These are phyloP conservation scores for Ustilago trichophora DNA, from an alignment of 1,284 basidiomycete species.

Conservation along the genomic window DNA sequence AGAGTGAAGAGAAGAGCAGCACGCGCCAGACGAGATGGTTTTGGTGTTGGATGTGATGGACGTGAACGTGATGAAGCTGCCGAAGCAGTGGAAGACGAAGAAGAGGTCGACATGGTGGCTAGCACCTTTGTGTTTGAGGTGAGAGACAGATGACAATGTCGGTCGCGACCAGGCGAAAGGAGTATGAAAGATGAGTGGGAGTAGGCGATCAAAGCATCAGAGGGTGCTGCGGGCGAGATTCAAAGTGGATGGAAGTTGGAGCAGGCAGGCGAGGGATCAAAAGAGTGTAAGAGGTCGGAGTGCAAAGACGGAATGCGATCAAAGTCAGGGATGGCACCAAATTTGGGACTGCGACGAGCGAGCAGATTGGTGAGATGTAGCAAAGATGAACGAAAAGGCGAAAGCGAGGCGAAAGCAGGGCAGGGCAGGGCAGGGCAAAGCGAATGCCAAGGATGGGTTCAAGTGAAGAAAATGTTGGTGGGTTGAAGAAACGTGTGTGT, in stretches of 20 bases:
- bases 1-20: conserved; percentile 32
- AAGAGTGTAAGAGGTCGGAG: conserved; percentile 6
- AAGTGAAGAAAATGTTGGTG: no score
- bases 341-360: no score
- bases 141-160: no score
- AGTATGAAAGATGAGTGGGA: not conserved
- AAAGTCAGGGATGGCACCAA: not conserved
- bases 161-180: not conserved
- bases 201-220: conserved; percentile 17
- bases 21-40: conserved; percentile 10
- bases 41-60: not conserved
- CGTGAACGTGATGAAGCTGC: conserved; percentile 8
- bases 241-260: not conserved
- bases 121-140: no score
- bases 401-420: not conserved
- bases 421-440: no score
- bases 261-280: not conserved
- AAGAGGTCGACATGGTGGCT: conserved; percentile 2
- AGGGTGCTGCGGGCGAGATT: no score
- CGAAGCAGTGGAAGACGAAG: conserved; percentile 4
- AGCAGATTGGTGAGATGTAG: no score
- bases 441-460: no score
- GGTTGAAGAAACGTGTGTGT: no score
- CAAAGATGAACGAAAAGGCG: not conserved
- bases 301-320: not conserved